Base-by-base conservation (phyloP, 2,329 filamentous ascomycete genomes). In the Albifimbria verrucaria region DNA sequence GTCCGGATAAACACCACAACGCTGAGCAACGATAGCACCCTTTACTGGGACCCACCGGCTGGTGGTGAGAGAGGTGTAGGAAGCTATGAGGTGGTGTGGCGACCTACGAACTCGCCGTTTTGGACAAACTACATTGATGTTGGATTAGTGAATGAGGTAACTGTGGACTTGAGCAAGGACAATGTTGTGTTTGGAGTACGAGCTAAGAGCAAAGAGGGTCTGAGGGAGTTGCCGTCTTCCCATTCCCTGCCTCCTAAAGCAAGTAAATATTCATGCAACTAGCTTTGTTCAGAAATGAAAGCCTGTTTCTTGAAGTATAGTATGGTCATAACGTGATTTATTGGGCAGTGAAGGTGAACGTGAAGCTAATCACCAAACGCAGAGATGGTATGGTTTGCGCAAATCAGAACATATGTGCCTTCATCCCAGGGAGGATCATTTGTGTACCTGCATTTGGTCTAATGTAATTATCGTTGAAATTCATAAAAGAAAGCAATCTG, bases 131-230 rank as follows among this genome's bases (percentile, higher is more conserved):
- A 70, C 22, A 53, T 79, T 2, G 69, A 75, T 59, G 78, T 83
- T 3, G 80, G 80, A 0, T 68, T 74, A 22, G 74, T 75, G 3
- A 68, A 69, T 0, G 69, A 62, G 41, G 75, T 72, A 4, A 78
- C 71, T 5, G 65, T 85, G 17, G 63, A 72, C 2, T 61, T 83
- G 56, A 78, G 75, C 52, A 83, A 83, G 66, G 81, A 85, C 55
- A 81, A 82, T 65, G 77, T 80, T 12, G 74, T 81, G 22, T 82
- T 84, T 66, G 81, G 82, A 0, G 71, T 84, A 0, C 68, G 81
- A 56, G 71, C 78, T 5, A 39, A 39, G 32, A 39, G 32, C 11
- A 12, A 12, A 12, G 32, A 39, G 18, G 32, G 32, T 39, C 32
- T 39, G 12, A n/a, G 5, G 32, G 32, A 39, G 32, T 39, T 7